Conservation (phyloP, 305 asterid genomes). For the Rubia peregrina region DNA sequence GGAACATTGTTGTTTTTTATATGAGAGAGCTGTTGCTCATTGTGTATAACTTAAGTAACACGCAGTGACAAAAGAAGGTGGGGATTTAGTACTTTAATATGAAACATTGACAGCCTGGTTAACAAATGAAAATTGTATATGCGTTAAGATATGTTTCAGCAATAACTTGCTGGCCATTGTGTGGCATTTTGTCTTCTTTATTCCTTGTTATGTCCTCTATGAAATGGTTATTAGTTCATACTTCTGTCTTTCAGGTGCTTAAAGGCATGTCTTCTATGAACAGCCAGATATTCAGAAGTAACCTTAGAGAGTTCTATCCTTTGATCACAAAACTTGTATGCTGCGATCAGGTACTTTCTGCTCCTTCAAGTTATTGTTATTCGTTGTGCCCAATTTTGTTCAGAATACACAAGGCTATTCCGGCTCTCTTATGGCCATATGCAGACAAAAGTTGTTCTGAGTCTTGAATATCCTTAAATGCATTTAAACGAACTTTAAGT, state of each 20-base stretch:
- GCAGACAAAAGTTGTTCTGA: background rate
- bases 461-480: background rate
- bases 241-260: constrained; percentile 62
- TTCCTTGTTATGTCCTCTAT: background rate
- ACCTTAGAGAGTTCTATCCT: constrained; percentile 86
- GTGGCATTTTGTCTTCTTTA: background rate
- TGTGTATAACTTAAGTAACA: background rate
- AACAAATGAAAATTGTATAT: background rate
- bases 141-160: background rate
- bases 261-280: constrained; percentile 84
- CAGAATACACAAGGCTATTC: background rate
- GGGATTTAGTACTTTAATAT: background rate
- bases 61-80: background rate
- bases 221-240: constrained; percentile 1
- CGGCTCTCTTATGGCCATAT: background rate
- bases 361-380: constrained; percentile 6
- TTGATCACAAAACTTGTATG: constrained; percentile 84
- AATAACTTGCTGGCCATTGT: background rate
- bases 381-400: background rate
- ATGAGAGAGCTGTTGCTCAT: background rate
- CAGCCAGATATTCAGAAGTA: constrained; percentile 61
- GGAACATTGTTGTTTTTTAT: background rate
- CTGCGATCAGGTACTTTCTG: constrained; percentile 78
- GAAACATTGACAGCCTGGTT: background rate
- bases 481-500: background rate